These are phyloP conservation scores for Begonia masoniana DNA, from an alignment of 306 rosid genomes.

Conservation along the genomic window DNA sequence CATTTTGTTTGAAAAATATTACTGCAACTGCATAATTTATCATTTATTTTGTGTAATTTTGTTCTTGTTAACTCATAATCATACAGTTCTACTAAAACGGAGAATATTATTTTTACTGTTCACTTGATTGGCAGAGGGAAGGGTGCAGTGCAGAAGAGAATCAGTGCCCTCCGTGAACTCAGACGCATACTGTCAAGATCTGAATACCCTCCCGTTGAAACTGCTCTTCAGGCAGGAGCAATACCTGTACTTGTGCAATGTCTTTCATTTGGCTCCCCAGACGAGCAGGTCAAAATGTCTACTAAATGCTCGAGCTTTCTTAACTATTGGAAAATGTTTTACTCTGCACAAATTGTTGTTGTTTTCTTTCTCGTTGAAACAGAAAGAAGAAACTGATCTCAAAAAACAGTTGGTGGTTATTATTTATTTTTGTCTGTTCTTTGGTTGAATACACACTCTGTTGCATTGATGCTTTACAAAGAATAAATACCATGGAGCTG, in stretches of 20 bases:
- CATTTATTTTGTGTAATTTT: no score
- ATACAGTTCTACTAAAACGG: no score
- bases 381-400: neutral
- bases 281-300: slow-evolving; percentile 63
- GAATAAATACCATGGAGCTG: no score
- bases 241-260: slow-evolving; percentile 64
- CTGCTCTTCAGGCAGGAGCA: slow-evolving; percentile 77
- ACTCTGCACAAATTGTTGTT: neutral
- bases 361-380: neutral
- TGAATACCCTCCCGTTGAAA: slow-evolving; percentile 83
- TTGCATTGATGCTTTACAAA: no score
- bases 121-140: slow-evolving; percentile 53
- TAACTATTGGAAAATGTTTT: neutral
- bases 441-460: no score
- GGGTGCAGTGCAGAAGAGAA: slow-evolving; percentile 73
- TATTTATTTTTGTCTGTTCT: neutral
- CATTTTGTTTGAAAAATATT: no score
- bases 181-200: slow-evolving; percentile 77
- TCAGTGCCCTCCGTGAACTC: slow-evolving; percentile 60
- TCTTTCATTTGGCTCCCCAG: slow-evolving; percentile 91
- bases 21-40: no score
- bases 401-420: neutral
- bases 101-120: no score
- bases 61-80: no score
- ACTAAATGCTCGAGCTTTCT: slow-evolving; percentile 1